Base-by-base conservation (phyloP, 2,329 filamentous ascomycete genomes). In the Cladosporium phlei region DNA sequence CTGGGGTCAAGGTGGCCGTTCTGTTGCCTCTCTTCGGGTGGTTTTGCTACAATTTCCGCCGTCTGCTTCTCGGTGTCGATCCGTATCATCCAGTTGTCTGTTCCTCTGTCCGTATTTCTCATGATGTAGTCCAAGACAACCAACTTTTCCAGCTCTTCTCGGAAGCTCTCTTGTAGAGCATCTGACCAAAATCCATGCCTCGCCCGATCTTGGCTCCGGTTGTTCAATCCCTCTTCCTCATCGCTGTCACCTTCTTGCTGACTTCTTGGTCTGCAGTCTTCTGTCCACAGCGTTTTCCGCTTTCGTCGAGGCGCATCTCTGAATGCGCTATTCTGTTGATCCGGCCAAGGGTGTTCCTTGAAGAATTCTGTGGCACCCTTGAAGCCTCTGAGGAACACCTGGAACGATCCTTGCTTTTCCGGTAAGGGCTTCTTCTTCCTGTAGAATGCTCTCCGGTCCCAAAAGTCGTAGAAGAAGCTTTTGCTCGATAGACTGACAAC, bases 41-140 rank as follows among this genome's bases (percentile, higher is more conserved):
- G 88, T 50, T 96, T 89, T 1, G 88, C 88, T 12, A 85, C 83
- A 54, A 98, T 88, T 6, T 86, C 88, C 10, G 93, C 91, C 59
- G 85, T 79, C 60, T 93, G 82, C 2, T 79, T 82, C 57, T 88
- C 79, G 76, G 83, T 88, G 66, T 98, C 90, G 24, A 98, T 87
- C 66, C 88, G 93, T 63, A 98, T 89, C 93, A 98, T 98, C 93
- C 93, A 98, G 59, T 98, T 98, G 65, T 98, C 93, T 47, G 96
- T 74, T 2, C 93, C 93, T 68, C 93, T 80, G 65, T 98, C 93
- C 2, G 93, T 98, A 63, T 98, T 98, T 48, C 93, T 82, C 93
- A 98, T 98, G 53, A 98, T 95, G 65, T 98, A 98, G 68, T 98
- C 93, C 55, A 98, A 69, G 59, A 98, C 95, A 17, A 98, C 94